These are phyloP conservation scores for Juglanconis oblonga DNA, from an alignment of 2,329 filamentous ascomycete species.

Conservation along the genomic window DNA sequence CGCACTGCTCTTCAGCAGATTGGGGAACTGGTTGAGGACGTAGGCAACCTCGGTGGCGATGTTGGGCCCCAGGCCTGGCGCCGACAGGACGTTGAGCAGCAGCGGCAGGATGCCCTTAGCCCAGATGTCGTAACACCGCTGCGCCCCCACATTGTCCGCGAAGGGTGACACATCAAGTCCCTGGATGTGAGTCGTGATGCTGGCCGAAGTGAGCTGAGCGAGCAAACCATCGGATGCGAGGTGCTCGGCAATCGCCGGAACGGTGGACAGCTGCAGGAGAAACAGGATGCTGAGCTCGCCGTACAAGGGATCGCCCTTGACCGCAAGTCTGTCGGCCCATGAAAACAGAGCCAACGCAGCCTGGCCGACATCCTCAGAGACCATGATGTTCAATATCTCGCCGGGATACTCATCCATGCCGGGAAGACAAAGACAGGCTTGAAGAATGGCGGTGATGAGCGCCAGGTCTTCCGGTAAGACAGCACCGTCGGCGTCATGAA, in stretches of 20 bases:
- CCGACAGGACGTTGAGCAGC: constrained; percentile 80
- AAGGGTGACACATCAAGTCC: constrained; percentile 72
- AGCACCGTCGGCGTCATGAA: constrained; percentile 70
- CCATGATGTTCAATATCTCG: constrained; percentile 68
- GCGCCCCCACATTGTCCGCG: constrained; percentile 63
- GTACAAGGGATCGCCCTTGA: constrained; percentile 82
- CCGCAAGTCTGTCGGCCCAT: constrained; percentile 82
- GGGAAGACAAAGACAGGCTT: constrained; percentile 77
- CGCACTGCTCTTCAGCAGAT: constrained; percentile 70
- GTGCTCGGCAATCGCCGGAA: constrained; percentile 81
- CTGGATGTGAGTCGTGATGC: constrained; percentile 74
- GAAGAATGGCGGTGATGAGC: constrained; percentile 82
- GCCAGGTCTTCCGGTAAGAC: constrained; percentile 77
- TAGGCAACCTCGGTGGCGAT: constrained; percentile 81
- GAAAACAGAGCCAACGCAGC: constrained; percentile 86
- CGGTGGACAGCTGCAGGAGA: constrained; percentile 79
- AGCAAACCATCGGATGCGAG: constrained; percentile 85
- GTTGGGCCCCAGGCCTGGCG: constrained; percentile 64
- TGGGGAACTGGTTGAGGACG: constrained; percentile 86
- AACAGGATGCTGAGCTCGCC: constrained; percentile 90
- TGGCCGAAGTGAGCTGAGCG: constrained; percentile 74
- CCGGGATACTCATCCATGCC: constrained; percentile 69
- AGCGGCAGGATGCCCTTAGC: constrained; percentile 82
- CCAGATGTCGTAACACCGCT: constrained; percentile 87
- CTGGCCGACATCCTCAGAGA: constrained; percentile 70